These are phyloP conservation scores for Aspergillus sp. DNA, from an alignment of 2,329 filamentous ascomycete genomes.

Conservation along the genomic window DNA sequence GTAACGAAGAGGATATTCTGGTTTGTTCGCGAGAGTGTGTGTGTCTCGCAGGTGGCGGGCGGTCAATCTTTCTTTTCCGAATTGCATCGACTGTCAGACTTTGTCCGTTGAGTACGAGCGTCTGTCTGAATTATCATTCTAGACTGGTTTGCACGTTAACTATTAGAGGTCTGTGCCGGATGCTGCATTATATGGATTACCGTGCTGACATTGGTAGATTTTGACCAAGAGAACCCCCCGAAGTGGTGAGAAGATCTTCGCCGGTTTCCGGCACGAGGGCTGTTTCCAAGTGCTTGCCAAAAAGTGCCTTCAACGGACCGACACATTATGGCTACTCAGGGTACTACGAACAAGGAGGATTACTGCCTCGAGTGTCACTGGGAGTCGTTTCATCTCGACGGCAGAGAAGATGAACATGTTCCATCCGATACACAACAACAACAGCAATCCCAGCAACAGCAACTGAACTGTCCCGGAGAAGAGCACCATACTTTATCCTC, in stretches of 20 bases:
- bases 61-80: constrained; percentile 10
- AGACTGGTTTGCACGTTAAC: too few species aligned
- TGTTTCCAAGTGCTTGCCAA: too few species aligned
- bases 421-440: background rate
- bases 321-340: background rate
- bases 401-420: constrained; percentile 10
- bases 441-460: constrained; percentile 12
- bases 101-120: too few species aligned
- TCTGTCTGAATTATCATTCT: too few species aligned
- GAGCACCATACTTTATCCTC: constrained; percentile 19
- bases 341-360: background rate
- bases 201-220: background rate
- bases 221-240: background rate
- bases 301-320: too few species aligned
- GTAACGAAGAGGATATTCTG: background rate
- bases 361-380: constrained; percentile 37
- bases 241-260: background rate
- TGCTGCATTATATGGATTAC: too few species aligned
- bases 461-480: constrained; percentile 24
- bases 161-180: too few species aligned
- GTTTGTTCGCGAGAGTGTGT: too few species aligned
- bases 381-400: constrained; percentile 31
- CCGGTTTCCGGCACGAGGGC: too few species aligned
- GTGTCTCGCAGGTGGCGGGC: constrained; percentile 3
- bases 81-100: background rate